Base-by-base conservation (phyloP, 2,329 filamentous ascomycete genomes). In the Penicillium sp. region DNA sequence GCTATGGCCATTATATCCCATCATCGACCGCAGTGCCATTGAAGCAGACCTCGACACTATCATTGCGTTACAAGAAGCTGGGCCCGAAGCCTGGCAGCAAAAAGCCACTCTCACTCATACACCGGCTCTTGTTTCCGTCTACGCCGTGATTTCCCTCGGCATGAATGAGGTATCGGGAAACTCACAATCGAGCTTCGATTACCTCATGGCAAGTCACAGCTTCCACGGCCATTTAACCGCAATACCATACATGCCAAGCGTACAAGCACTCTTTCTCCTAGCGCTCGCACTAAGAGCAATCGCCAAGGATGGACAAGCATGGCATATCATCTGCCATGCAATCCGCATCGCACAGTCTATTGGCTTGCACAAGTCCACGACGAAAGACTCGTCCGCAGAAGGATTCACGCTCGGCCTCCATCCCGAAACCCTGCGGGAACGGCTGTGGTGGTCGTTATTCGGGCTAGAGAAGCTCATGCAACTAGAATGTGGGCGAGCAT, bases 381-480 rank as follows among this genome's bases (percentile, higher is more conserved):
- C 17, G 10, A 39, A 12, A 52, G 17, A 52, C 14, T 7, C 22
- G n/a, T 52, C 49, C 12, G 20, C n/a, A 38, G 49, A 52, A 12
- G 17, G 15, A 20, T 52, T 38, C 6, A 52, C 35, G 22, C 20
- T 52, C 12, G 49, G 49, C 12, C 20, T 8, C 20, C 34, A 39
- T 7, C 12, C 49, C 1, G 49, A 52, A 25, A 38, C 12, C 15
- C 11, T 52, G 5, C 35, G 35, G 2, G 49, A 52, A 39, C 49
- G 49, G 28, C 49, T 52, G 1, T 52, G 49, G 49, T 52, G 49
- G 49, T 38, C 49, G 11, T 28, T 52, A 38, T 52, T 52, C 15
- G 49, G 49, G 5, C 7, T 52, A 6, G 49, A 52, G 25, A 52
- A 52, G 5, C 49, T 52, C 49, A 52, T 52, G 49, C 49, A 52